Evolutionary conservation across 2,329 filamentous ascomycete genomes (phyloP).

Genomic region (Sphaceloma murrayae): DNA sequence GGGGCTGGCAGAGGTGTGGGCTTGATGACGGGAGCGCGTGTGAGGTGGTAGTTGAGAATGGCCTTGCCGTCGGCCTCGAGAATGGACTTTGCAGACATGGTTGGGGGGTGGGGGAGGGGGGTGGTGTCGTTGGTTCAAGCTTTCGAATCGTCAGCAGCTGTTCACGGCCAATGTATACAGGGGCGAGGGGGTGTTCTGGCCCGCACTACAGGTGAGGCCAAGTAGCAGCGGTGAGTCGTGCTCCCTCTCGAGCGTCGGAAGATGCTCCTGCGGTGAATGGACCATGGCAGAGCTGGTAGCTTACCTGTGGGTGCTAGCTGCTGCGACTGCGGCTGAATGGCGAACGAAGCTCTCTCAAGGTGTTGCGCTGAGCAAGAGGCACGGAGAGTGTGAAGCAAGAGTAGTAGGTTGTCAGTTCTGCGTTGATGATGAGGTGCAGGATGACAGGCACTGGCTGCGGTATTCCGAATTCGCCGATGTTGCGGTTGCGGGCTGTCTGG

Average conservation of each 20-base stretch:
- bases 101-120: conserved; percentile 23
- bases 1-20: conserved; percentile 79
- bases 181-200: conserved; percentile 12
- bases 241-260: neutral
- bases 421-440: neutral
- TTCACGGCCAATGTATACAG: conserved; percentile 5
- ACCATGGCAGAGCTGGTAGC: neutral
- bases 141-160: neutral
- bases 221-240: neutral
- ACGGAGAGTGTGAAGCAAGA: too few species aligned
- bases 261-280: conserved; percentile 11
- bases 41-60: conserved; percentile 99
- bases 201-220: neutral
- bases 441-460: conserved; percentile 7
- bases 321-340: too few species aligned
- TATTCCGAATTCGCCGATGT: conserved; percentile 14
- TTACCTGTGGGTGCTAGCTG: neutral
- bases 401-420: too few species aligned
- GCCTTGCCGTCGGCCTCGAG: conserved; percentile 99
- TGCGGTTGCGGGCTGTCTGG: conserved; percentile 4
- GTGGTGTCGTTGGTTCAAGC: conserved; percentile 12
- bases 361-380: neutral
- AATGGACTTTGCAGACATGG: conserved; percentile 94
- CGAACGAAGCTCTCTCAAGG: too few species aligned
- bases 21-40: conserved; percentile 94